A percentile compares a stretch with the other conserved stretches of the same genome.
Evolutionary conservation across 2,329 filamentous ascomycete genomes (phyloP).

Genomic region (Penicillium polonicum): DNA sequence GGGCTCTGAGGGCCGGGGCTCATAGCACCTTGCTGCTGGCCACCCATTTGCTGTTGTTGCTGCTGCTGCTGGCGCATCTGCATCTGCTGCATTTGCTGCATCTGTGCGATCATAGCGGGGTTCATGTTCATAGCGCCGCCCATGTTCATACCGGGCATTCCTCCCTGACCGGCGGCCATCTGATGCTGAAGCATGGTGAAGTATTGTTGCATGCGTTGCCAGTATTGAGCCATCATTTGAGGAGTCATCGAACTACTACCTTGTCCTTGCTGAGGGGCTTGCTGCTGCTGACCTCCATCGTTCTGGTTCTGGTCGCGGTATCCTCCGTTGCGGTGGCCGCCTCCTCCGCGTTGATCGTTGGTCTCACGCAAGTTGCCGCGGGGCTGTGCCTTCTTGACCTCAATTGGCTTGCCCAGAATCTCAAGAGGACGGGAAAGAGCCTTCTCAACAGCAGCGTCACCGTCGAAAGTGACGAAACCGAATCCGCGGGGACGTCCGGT

Average conservation of each 20-base stretch:
- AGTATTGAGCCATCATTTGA: constrained; percentile 97
- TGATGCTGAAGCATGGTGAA: constrained; percentile 93
- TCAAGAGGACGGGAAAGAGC: constrained; percentile 81
- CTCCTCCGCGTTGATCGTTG: constrained; percentile 56
- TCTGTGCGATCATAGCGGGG: constrained; percentile 71
- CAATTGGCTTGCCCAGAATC: constrained; percentile 93
- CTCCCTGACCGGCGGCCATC: constrained; percentile 60
- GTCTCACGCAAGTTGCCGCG: constrained; percentile 91
- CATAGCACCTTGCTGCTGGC: constrained; percentile 36
- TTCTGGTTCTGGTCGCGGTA: constrained; percentile 43
- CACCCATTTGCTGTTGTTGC: constrained; percentile 61
- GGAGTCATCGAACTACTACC: constrained; percentile 74
- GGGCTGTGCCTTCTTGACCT: constrained; percentile 97
- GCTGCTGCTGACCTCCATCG: constrained; percentile 48
- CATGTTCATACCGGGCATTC: constrained; percentile 57
- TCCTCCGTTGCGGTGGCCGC: constrained; percentile 38
- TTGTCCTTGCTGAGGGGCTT: constrained; percentile 47
- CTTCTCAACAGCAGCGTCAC: constrained; percentile 88
- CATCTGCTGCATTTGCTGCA: constrained; percentile 66
- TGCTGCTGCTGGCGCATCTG: constrained; percentile 27
- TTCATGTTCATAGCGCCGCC: constrained; percentile 69
- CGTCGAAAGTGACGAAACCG: constrained; percentile 97
- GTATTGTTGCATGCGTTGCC: constrained; percentile 97
- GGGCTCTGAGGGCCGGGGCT: constrained; percentile 38
- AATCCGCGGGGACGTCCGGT: constrained; percentile 95